Percentiles rank a stretch among this genome's conserved stretches.
phyloP scores from a whole-genome alignment of 352 stramenopile species.

The Labyrinthula sp. region DNA sequence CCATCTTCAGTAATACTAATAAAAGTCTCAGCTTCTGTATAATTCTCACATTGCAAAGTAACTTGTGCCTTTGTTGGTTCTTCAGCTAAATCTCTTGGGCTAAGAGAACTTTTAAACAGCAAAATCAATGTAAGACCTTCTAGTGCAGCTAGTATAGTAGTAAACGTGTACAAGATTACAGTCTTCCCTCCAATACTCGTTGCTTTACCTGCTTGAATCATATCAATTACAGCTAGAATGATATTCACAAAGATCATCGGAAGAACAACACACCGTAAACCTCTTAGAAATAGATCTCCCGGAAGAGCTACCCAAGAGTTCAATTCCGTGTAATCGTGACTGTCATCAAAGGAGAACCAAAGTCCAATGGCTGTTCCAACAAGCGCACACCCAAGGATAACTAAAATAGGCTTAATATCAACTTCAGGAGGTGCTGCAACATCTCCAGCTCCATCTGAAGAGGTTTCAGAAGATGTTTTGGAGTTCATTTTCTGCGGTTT shows the following conservation, averaged over 20 bases:
- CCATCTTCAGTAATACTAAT: not conserved
- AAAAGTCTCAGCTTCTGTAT: not conserved
- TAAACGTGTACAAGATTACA: not conserved
- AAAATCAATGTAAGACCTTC: not conserved
- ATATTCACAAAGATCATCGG: too few relatives aligned
- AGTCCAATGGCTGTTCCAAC: too few relatives aligned
- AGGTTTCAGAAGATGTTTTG: too few relatives aligned
- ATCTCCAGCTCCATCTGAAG: too few relatives aligned
- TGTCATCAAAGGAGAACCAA: too few relatives aligned
- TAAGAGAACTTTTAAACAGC: not conserved
- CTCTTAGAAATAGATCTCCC: not conserved
- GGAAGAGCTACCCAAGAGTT: not conserved
- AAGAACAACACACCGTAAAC: not conserved
- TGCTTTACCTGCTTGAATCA: not conserved
- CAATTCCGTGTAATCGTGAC: too few relatives aligned
- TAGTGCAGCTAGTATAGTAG: not conserved
- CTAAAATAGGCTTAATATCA: too few relatives aligned
- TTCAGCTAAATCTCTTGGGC: not conserved
- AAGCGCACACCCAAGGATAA: too few relatives aligned
- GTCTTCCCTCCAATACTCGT: not conserved
- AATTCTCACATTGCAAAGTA: not conserved
- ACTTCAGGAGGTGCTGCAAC: too few relatives aligned
- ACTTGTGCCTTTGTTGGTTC: not conserved
- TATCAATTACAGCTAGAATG: not conserved
- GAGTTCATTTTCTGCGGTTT: too few relatives aligned